These are phyloP conservation scores for Pseudogymnoascus sp. DNA, from an alignment of 2,329 filamentous ascomycete genomes.

Conservation along the genomic window DNA sequence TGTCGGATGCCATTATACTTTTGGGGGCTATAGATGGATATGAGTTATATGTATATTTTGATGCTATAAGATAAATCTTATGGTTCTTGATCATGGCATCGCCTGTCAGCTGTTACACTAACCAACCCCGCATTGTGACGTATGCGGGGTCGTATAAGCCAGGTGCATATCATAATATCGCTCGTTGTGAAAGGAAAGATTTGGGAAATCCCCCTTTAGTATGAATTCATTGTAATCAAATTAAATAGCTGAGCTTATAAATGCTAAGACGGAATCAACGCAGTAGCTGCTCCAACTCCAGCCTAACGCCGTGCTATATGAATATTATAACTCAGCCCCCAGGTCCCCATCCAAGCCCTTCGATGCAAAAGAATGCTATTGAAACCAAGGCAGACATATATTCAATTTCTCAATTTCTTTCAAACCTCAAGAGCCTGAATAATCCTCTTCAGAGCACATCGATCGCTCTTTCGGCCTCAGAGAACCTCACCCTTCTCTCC, in stretches of 20 bases:
- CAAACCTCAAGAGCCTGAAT: not conserved
- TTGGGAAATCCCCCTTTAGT: not conserved
- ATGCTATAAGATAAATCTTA: not conserved
- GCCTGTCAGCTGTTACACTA: not conserved
- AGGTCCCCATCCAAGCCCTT: not conserved
- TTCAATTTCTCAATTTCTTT: not conserved
- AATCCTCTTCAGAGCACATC: not conserved
- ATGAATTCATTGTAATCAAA: not conserved
- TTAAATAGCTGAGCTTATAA: not conserved
- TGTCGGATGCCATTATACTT: slow-evolving; percentile 22
- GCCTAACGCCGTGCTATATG: not conserved
- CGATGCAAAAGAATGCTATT: not conserved
- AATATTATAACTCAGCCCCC: not conserved
- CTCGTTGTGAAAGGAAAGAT: not conserved
- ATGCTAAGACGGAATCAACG: not conserved
- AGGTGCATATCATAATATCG: not conserved
- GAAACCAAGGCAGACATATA: not conserved
- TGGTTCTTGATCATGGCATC: not conserved
- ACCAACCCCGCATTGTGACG: not conserved
- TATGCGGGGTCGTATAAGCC: not conserved
- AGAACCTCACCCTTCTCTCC: slow-evolving; percentile 25
- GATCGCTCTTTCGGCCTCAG: slow-evolving; percentile 16
- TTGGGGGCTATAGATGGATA: slow-evolving; percentile 24
- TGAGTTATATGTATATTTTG: not conserved
- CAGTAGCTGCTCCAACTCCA: not conserved